Evolutionary conservation across 2,329 filamentous ascomycete species (phyloP), one percentile per base, ranked within the genome.

Genomic region (Ophiocordyceps sinensis): DNA sequence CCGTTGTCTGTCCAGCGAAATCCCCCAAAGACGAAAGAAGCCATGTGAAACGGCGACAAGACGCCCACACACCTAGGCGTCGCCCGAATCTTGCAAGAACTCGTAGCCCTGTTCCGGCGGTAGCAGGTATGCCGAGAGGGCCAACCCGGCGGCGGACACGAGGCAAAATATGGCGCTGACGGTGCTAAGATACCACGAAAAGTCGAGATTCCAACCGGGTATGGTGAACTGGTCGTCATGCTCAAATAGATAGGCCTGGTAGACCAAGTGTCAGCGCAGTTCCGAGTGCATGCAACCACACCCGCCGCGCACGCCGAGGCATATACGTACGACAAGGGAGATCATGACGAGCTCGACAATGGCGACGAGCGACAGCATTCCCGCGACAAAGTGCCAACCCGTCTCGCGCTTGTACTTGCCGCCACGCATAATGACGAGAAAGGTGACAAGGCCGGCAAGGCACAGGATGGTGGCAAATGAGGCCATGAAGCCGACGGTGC

Each of bases 101-200:
- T 94, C 85, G 63, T 94, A 95, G 42, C 85, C 88, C 53, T 83
- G 85, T 57, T 95, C 88, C 0, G 77, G 73, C 1, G 85, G 82
- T 36, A 94, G 66, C 19, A 82, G 60, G 44, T 78, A 75, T 5
- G 80, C 82, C 2, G 84, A 82, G 11, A 77, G 62, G 1, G 73
- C 66, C 41, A 95, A 66, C 12, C 73, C 77, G 13, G 67, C 62
- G 1, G 73, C 76, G 12, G 67, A 61, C 10, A 77, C 43, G 3
- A 76, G 56, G 21, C 70, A 70, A 2, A 79, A 57, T 21, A 61
- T 57, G 38, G 69, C 76, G 45, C 75, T 77, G 21, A 69, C 58
- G 6, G 70, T 72, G 53, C 75, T 77, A 41, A 94, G 72, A 28
- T 82, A 73, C 76, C 84, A 95, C 1, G 83, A 85, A 41, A 73